Evolutionary conservation across 345 rosid genomes (phyloP).

Genomic region (Eucalyptus polybractea): DNA sequence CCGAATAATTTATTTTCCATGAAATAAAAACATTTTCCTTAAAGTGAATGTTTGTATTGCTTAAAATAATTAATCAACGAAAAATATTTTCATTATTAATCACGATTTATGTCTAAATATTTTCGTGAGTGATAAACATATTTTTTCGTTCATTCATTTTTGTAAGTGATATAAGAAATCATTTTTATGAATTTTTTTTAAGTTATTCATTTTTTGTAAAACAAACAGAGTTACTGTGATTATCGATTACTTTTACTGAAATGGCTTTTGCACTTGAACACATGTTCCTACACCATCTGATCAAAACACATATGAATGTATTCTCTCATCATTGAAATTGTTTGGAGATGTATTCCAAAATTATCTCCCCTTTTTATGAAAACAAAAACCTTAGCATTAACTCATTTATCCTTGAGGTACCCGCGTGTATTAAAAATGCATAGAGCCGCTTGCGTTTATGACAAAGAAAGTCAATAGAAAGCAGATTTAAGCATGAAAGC

Average conservation of each 20-base stretch:
- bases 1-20: no score
- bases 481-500: neutral
- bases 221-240: rapidly evolving
- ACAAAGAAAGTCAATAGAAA: neutral
- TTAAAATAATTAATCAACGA: no score
- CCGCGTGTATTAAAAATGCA: neutral
- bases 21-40: no score
- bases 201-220: no score
- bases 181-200: neutral
- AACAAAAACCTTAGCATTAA: neutral
- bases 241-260: rapidly evolving
- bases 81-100: rapidly evolving
- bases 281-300: no score
- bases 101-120: no score
- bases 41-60: no score
- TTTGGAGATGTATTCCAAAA: neutral
- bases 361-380: neutral
- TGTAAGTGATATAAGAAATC: rapidly evolving
- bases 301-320: no score
- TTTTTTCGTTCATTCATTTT: no score
- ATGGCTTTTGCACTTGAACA: neutral
- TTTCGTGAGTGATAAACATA: rapidly evolving
- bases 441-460: neutral
- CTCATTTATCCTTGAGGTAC: neutral
- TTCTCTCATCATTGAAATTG: neutral